Base-by-base conservation (phyloP, 2,329 filamentous ascomycete species). In the Didymellaceae sp. region DNA sequence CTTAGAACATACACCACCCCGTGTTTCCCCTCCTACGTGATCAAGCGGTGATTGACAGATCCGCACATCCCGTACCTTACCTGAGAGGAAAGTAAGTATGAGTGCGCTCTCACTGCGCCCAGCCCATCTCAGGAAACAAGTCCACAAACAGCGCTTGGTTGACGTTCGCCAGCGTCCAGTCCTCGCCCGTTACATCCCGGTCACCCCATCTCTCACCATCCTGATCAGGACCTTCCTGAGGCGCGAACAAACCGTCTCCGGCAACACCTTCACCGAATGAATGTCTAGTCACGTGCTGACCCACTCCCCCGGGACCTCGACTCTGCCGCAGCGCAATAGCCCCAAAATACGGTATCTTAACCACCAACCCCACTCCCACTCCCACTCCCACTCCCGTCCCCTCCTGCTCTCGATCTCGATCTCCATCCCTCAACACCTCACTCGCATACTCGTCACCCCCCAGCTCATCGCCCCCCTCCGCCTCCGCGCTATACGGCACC, bases 381-480 rank as follows among this genome's bases (percentile, higher is more conserved):
- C n/a, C n/a, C n/a, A n/a, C n/a, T n/a, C n/a, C n/a, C n/a, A n/a
- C n/a, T n/a, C n/a, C n/a, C n/a, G n/a, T n/a, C n/a, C n/a, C n/a
- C n/a, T n/a, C n/a, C n/a, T n/a, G n/a, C n/a, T n/a, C n/a, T n/a
- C n/a, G n/a, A n/a, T n/a, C n/a, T n/a, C n/a, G n/a, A n/a, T n/a
- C n/a, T 33, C 2, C 25, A 25, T 10, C 43, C 42, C 9, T 18
- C 38, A 45, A 48, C 6, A 59, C 49, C 6, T 62, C 57, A 32
- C 63, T 61, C 13, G 65, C 61, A 6, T 61, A 54, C 3, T 71
- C 70, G n/a, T n/a, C n/a, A 1, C 58, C 38, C n/a, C 16, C 44
- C 11, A 17, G 26, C 11, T 60, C 58, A 2, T 55, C 46, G 5
- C 52, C 55, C 4, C 58, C 44, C 0, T 51, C 59, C 6, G 60